Evolutionary conservation across 2,329 filamentous ascomycete genomes (phyloP), one percentile per base, ranked within the genome.

Genomic region (Aspergillus ustus): DNA sequence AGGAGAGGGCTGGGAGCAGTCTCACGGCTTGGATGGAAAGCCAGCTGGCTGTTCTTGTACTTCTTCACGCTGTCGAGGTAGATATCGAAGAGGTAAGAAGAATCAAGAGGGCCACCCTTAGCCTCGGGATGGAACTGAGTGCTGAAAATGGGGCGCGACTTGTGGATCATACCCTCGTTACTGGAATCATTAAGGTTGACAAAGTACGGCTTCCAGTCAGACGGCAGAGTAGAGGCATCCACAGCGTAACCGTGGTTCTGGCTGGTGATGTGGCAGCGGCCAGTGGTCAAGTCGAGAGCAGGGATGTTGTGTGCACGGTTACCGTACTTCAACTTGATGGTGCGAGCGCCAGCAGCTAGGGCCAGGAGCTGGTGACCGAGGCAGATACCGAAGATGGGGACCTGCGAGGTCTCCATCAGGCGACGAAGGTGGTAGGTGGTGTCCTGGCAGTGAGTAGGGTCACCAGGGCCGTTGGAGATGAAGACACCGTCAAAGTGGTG

Each of bases 251-350:
- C 95, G 81, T 98, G 95, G 83, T 98, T 98, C 84, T 99, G 95
- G 78, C 90, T 93, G 62, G 94, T 98, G 79, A 98, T 98, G 84
- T 98, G 94, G 87, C 95, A 98, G 79, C 94, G 92, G 61, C 95
- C 94, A 43, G 94, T 98, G 63, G 91, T 97, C 77, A 97, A 84
- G 77, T 98, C 94, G 61, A 98, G 84, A 63, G 93, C 93, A 8
- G 95, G 95, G 72, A 98, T 98, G 85, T 99, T 99, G 85, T 98
- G 95, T 19, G 93, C 95, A 70, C 95, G 91, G 86, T 99, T 99
- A 74, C 95, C 95, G 79, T 97, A 99, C 87, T 98, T 98, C 80
- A 99, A 88, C 87, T 98, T 98, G 82, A 96, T 90, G 64, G 95
- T 98, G 72, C 88, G 86, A 58, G 92, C 95, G 66, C 95, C 95